phyloP scores from a whole-genome alignment of 1,284 basidiomycete species.

The Rhodofomes roseus region DNA sequence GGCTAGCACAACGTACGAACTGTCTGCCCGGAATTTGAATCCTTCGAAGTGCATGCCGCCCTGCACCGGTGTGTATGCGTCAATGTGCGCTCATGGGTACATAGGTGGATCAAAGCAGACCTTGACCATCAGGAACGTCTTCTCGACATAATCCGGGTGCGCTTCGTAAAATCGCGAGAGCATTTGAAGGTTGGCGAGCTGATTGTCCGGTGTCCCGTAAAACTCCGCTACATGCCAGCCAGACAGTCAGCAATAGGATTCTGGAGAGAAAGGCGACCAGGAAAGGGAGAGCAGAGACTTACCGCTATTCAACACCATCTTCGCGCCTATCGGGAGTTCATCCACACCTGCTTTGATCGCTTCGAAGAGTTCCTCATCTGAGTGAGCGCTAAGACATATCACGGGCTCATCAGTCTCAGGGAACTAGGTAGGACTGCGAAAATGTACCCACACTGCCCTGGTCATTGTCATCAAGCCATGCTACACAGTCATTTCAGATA shows the following conservation, averaged over 20 bases:
- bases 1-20: slow-evolving; percentile 19
- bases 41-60: slow-evolving; percentile 31
- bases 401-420: no score
- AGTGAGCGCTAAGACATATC: slow-evolving; percentile 16
- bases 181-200: slow-evolving; percentile 36
- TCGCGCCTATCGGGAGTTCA: slow-evolving; percentile 42
- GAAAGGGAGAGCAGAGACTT: background rate
- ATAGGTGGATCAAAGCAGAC: slow-evolving; percentile 7
- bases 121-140: slow-evolving; percentile 43
- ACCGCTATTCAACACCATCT: slow-evolving; percentile 48
- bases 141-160: slow-evolving; percentile 53
- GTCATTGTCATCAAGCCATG: background rate
- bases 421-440: no score
- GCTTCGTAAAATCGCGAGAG: slow-evolving; percentile 41
- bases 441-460: no score
- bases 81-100: background rate
- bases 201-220: background rate
- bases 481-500: background rate
- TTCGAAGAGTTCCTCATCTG: slow-evolving; percentile 56
- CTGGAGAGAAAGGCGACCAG: no score
- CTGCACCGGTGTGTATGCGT: slow-evolving; percentile 27
- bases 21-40: slow-evolving; percentile 14
- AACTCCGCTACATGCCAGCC: background rate
- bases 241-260: background rate
- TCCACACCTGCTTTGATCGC: slow-evolving; percentile 62